Evolutionary conservation across 805 yeast species (phyloP).

Genomic region (Debaryomyces prosopidis): DNA sequence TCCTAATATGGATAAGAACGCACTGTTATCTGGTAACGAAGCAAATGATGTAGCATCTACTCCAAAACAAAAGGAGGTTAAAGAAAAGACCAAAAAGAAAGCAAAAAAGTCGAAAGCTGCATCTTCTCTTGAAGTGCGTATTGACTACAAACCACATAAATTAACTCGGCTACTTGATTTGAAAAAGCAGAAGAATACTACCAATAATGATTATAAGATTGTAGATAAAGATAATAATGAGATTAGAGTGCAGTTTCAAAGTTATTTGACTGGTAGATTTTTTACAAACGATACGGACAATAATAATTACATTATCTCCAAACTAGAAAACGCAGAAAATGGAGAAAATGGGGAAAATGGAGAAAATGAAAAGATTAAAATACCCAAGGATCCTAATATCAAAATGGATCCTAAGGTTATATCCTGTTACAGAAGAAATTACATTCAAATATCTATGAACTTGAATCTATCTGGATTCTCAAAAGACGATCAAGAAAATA

Average conservation of each 20-base stretch:
- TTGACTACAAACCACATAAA: conserved; percentile 28
- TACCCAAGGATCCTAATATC: not conserved
- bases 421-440: conserved; percentile 47
- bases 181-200: conserved; percentile 13
- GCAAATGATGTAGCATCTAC: not conserved
- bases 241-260: conserved; percentile 26
- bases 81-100: conserved; percentile 11
- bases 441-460: conserved; percentile 34
- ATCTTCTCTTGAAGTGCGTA: conserved; percentile 12
- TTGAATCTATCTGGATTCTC: conserved; percentile 29
- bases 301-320: conserved; percentile 25
- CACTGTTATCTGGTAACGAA: not conserved
- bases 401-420: conserved; percentile 36
- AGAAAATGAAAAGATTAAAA: not conserved
- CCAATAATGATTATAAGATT: conserved; percentile 19
- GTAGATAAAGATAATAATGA: conserved; percentile 30
- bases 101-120: conserved; percentile 9
- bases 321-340: conserved; percentile 10
- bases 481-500: conserved; percentile 11
- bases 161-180: conserved; percentile 30
- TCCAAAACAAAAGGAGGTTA: conserved; percentile 7
- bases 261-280: conserved; percentile 45
- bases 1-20: not conserved
- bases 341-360: not conserved
- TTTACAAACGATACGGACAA: conserved; percentile 42